Conservation (phyloP, 805 yeast genomes). For the Nakazawaea molendinolei region DNA sequence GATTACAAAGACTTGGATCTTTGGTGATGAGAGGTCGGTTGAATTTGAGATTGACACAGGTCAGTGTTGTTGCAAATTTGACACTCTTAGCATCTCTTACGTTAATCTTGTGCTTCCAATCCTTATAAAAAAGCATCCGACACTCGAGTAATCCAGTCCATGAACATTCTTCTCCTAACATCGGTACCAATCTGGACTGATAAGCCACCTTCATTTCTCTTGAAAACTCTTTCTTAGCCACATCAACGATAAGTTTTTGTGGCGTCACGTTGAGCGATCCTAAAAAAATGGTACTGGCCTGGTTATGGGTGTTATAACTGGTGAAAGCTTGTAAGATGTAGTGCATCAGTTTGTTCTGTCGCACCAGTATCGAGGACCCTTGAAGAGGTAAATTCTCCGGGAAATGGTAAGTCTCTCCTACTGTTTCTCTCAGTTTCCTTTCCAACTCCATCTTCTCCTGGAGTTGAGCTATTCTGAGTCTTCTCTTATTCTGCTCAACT, state of each 20-base stretch:
- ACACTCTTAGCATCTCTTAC: neutral
- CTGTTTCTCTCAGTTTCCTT: neutral
- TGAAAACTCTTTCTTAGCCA: neutral
- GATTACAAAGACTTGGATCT: neutral
- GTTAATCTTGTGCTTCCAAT: constrained; percentile 5
- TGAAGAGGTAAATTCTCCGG: neutral
- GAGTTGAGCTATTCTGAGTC: neutral
- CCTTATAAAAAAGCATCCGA: constrained; percentile 6
- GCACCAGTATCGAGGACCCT: constrained; percentile 6
- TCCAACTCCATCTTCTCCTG: constrained; percentile 4
- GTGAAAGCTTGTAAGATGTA: constrained; percentile 2
- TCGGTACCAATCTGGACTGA: constrained; percentile 6
- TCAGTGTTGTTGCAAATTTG: neutral
- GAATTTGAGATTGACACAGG: constrained; percentile 5
- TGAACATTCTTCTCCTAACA: constrained; percentile 9
- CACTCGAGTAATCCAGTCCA: constrained; percentile 10
- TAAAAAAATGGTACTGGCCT: neutral
- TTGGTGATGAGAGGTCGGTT: constrained; percentile 6
- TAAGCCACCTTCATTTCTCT: constrained; percentile 3
- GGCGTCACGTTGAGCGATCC: constrained; percentile 6
- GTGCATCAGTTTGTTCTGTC: constrained; percentile 10
- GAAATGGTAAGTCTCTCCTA: constrained; percentile 3
- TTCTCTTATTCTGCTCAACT: constrained; percentile 1
- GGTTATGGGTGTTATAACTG: neutral
- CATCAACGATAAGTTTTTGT: constrained; percentile 4